A percentile compares a stretch with the other conserved stretches of the same genome.
Evolutionary conservation across 2,329 filamentous ascomycete species (phyloP).

Genomic region (Apiospora sp.): DNA sequence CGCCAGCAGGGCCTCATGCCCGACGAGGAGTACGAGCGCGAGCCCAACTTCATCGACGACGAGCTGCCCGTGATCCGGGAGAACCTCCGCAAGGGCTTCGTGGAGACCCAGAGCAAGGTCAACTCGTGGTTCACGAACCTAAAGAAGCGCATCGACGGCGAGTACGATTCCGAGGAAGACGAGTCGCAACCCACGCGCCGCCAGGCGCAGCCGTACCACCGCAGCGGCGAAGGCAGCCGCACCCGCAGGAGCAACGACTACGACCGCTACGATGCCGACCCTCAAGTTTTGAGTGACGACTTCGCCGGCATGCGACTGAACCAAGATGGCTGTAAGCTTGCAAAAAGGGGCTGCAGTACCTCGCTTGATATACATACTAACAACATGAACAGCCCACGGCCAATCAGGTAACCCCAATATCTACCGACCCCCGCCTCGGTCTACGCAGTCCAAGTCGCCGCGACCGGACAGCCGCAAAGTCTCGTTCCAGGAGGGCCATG

Average conservation of each 20-base stretch:
- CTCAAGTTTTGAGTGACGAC: slow-evolving; percentile 87
- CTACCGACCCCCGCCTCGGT: slow-evolving; percentile 69
- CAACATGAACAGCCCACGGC: slow-evolving; percentile 49
- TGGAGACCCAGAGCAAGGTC: slow-evolving; percentile 91
- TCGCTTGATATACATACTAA: slow-evolving; percentile 38
- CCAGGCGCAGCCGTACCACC: slow-evolving; percentile 42
- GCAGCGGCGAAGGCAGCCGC: slow-evolving; percentile 66
- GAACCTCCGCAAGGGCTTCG: slow-evolving; percentile 91
- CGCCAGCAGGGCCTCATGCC: slow-evolving; percentile 61
- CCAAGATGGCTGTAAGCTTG: slow-evolving; percentile 66
- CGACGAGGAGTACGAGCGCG: slow-evolving; percentile 69
- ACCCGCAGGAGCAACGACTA: slow-evolving; percentile 83
- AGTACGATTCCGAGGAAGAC: slow-evolving; percentile 76
- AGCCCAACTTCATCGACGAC: slow-evolving; percentile 94
- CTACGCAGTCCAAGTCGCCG: slow-evolving; percentile 59
- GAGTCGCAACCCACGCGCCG: slow-evolving; percentile 49
- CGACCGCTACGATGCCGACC: slow-evolving; percentile 93
- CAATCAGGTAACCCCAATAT: slow-evolving; percentile 77
- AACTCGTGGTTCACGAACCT: slow-evolving; percentile 92
- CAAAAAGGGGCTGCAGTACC: slow-evolving; percentile 44
- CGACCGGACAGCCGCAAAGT: slow-evolving; percentile 61
- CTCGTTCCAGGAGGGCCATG: slow-evolving; percentile 68
- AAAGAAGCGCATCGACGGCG: slow-evolving; percentile 93
- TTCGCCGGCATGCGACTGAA: slow-evolving; percentile 77
- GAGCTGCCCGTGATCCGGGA: slow-evolving; percentile 93